These are phyloP conservation scores for Aureobasidium sp. DNA, from an alignment of 2,329 filamentous ascomycete genomes.

Conservation along the genomic window DNA sequence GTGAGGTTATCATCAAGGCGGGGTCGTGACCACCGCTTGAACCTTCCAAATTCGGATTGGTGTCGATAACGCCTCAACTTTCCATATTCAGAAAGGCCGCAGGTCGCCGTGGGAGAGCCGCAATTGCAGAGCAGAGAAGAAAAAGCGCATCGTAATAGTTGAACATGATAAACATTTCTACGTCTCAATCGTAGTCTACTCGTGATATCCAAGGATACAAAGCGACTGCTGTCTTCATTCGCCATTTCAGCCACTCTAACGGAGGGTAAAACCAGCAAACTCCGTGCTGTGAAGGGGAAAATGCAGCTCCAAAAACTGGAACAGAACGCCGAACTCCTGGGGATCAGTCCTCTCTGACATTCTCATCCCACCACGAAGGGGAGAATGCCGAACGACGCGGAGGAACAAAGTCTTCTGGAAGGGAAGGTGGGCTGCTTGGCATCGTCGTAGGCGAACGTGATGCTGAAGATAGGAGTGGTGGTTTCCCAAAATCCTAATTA, in stretches of 20 bases:
- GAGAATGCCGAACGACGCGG: background rate
- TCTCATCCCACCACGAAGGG: background rate
- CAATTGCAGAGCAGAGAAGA: background rate
- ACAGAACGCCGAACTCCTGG: background rate
- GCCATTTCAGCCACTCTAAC: background rate
- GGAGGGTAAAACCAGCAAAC: background rate
- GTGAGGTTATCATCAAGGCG: background rate
- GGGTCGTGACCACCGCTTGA: background rate
- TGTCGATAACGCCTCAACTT: background rate
- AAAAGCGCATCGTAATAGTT: background rate
- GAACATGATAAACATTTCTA: constrained; percentile 10
- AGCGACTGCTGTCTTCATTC: background rate
- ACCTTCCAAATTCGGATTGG: background rate
- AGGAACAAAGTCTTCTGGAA: background rate
- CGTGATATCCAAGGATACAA: background rate
- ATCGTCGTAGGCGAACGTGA: background rate
- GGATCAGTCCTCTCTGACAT: background rate
- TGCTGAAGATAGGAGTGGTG: background rate
- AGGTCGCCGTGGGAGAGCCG: background rate
- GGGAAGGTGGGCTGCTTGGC: background rate
- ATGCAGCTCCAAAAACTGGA: background rate
- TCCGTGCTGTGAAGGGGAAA: background rate
- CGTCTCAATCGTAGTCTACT: constrained; percentile 6
- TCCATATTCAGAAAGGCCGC: background rate
- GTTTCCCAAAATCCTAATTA: background rate